Evolutionary conservation across 2,329 filamentous ascomycete species (phyloP), one percentile per base, ranked within the genome.

Genomic region (Xylaria multiplex): DNA sequence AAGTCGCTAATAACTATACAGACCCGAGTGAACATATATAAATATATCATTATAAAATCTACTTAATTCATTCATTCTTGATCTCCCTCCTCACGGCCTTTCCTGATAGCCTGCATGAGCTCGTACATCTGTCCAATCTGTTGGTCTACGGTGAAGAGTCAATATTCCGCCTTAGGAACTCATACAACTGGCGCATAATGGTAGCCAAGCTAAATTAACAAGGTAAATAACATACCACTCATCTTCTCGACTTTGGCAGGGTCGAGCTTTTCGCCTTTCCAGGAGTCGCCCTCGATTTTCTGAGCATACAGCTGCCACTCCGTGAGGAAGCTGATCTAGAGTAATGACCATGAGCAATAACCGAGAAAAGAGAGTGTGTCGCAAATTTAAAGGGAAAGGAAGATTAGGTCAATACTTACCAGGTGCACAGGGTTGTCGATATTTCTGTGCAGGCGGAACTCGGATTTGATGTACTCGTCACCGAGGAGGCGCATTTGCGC

Each of bases 251-350:
- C 83, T 80, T 97, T 97, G 0, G 82, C 83, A 72, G 88, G 87
- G 70, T 98, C 95, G 77, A 98, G 85, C 77, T 90, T 95, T 69
- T 93, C 92, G 1, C 91, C 95, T 66, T 86, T 84, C 96, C 96
- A 98, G 0, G 85, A 79, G 59, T 97, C 91, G 0, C 94, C 95
- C 76, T 98, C 95, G 16, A 99, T 82, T 77, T 93, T 90, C 77
- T 99, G 95, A 1, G 93, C 94, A 76, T 98, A 99, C 59, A 93
- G 82, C 79, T 99, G 96, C 95, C 95, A 99, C 79, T 98, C 94
- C 0, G 92, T 95, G 72, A 99, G 84, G 79, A 99, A 99, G 1
- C 95, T 96, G 73, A 98, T 93, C 93, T 97, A 71, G 14, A 57
- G 14, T 8, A n/a, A 16, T 22, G 16, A 11, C 27, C 22, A 57